Percentiles rank a stretch among this genome's conserved stretches.
phyloP scores from a whole-genome alignment of 805 yeast genomes.

The Starmerella etchellsii region DNA sequence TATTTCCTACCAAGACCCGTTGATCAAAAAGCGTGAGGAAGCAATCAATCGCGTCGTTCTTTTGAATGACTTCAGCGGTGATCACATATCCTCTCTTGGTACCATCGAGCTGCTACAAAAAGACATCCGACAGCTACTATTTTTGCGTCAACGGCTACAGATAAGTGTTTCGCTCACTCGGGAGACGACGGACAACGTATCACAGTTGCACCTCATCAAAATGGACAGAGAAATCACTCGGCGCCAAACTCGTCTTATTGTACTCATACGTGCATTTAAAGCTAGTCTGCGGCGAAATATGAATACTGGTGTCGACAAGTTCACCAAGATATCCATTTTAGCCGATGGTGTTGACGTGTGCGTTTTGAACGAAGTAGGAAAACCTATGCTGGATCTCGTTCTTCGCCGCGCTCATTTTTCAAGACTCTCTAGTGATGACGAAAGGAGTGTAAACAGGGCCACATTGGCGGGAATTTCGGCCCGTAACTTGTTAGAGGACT shows the following conservation, averaged over 20 bases:
- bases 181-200: not conserved
- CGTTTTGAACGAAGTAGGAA: slow-evolving; percentile 44
- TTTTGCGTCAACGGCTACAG: slow-evolving; percentile 35
- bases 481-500: slow-evolving; percentile 44
- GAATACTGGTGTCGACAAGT: slow-evolving; percentile 25
- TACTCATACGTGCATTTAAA: slow-evolving; percentile 28
- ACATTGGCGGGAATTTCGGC: slow-evolving; percentile 54
- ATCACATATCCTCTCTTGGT: slow-evolving; percentile 37
- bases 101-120: slow-evolving; percentile 40
- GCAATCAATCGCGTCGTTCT: slow-evolving; percentile 53
- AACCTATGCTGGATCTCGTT: slow-evolving; percentile 59
- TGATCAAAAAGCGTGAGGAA: slow-evolving; percentile 42
- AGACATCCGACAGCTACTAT: slow-evolving; percentile 32
- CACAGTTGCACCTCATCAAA: slow-evolving; percentile 19
- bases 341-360: slow-evolving; percentile 64
- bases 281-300: slow-evolving; percentile 24
- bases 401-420: slow-evolving; percentile 48
- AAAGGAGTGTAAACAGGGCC: slow-evolving; percentile 51
- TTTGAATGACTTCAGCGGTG: slow-evolving; percentile 51
- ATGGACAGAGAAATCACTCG: slow-evolving; percentile 25
- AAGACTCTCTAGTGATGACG: slow-evolving; percentile 50
- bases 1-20: slow-evolving; percentile 63
- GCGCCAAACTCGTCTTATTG: slow-evolving; percentile 24
- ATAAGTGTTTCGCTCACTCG: slow-evolving; percentile 10
- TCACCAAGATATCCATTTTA: slow-evolving; percentile 37